Percentiles rank a stretch among this genome's conserved stretches.
These are phyloP conservation scores for Fusarium nelsonii DNA, from an alignment of 2,329 filamentous ascomycete species.

Conservation along the genomic window DNA sequence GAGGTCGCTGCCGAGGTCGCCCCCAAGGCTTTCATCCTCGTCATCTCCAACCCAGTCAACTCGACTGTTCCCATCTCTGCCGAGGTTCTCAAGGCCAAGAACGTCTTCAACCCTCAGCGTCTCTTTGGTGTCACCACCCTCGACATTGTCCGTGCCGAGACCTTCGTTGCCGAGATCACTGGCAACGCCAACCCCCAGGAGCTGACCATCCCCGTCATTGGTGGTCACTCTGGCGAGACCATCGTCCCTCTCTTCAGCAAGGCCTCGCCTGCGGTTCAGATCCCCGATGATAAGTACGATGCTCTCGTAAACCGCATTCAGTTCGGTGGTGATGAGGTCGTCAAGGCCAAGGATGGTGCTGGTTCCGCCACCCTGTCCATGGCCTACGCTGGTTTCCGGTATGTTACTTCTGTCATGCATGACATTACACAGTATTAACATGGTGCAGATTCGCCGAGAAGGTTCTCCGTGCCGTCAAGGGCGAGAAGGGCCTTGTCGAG, in stretches of 20 bases:
- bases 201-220: slow-evolving; percentile 90
- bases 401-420: slow-evolving; percentile 34
- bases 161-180: slow-evolving; percentile 88
- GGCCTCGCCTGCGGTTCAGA: slow-evolving; percentile 80
- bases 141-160: slow-evolving; percentile 97
- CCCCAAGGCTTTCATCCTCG: slow-evolving; percentile 93
- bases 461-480: slow-evolving; percentile 87
- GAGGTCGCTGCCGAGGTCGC: slow-evolving; percentile 87
- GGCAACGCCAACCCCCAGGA: slow-evolving; percentile 86
- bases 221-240: slow-evolving; percentile 97
- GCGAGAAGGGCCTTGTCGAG: slow-evolving; percentile 93
- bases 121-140: slow-evolving; percentile 99
- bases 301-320: slow-evolving; percentile 94
- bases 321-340: slow-evolving; percentile 97
- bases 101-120: slow-evolving; percentile 93
- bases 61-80: slow-evolving; percentile 97
- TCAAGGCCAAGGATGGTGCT: slow-evolving; percentile 92
- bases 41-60: slow-evolving; percentile 99
- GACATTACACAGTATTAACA: slow-evolving; percentile 24
- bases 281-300: slow-evolving; percentile 91
- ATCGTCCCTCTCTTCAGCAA: slow-evolving; percentile 98
- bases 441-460: slow-evolving; percentile 86
- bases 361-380: slow-evolving; percentile 94
- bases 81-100: slow-evolving; percentile 93
- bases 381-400: slow-evolving; percentile 96